Percentiles rank a stretch among this genome's conserved stretches.
Evolutionary conservation across 2,329 filamentous ascomycete genomes (phyloP).

Genomic region (Colletotrichum sp.): DNA sequence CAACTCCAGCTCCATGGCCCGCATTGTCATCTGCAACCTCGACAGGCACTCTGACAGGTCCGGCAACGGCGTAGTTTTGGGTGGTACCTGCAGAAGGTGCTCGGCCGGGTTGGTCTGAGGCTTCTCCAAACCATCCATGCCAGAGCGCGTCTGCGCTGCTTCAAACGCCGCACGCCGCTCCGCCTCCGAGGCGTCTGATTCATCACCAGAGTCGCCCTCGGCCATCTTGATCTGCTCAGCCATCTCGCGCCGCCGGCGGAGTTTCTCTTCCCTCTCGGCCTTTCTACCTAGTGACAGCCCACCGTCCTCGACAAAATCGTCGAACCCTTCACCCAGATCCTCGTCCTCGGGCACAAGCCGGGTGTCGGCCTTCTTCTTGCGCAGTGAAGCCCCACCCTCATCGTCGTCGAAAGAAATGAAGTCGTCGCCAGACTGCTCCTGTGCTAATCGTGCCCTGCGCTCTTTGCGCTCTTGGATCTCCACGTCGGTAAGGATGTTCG

Average conservation of each 20-base stretch:
- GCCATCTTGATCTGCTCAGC: constrained; percentile 82
- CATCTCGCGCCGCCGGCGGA: constrained; percentile 76
- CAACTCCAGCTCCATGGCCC: constrained; percentile 67
- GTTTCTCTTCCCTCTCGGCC: constrained; percentile 75
- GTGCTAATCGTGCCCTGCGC: constrained; percentile 79
- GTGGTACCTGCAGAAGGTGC: constrained; percentile 61
- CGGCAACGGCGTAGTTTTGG: constrained; percentile 80
- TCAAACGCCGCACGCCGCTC: constrained; percentile 85
- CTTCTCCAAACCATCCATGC: constrained; percentile 75
- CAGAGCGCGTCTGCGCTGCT: constrained; percentile 81
- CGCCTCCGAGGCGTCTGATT: constrained; percentile 72
- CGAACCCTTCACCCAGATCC: constrained; percentile 91
- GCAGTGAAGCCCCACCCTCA: constrained; percentile 35
- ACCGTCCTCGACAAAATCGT: constrained; percentile 88
- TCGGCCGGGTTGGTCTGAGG: constrained; percentile 44
- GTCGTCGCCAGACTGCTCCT: constrained; percentile 62
- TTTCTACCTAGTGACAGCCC: constrained; percentile 78
- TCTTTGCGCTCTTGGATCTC: constrained; percentile 45
- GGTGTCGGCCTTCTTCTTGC: constrained; percentile 61
- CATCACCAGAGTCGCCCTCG: constrained; percentile 68
- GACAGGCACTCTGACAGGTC: constrained; percentile 72
- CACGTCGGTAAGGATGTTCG: constrained; percentile 42
- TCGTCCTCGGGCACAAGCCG: constrained; percentile 86
- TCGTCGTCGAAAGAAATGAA: constrained; percentile 69
- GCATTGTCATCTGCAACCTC: constrained; percentile 65